Evolutionary conservation across 176 grass and related monocot species (phyloP), one percentile per base, ranked within the genome.

Genomic region (Elaeis guineensis): DNA sequence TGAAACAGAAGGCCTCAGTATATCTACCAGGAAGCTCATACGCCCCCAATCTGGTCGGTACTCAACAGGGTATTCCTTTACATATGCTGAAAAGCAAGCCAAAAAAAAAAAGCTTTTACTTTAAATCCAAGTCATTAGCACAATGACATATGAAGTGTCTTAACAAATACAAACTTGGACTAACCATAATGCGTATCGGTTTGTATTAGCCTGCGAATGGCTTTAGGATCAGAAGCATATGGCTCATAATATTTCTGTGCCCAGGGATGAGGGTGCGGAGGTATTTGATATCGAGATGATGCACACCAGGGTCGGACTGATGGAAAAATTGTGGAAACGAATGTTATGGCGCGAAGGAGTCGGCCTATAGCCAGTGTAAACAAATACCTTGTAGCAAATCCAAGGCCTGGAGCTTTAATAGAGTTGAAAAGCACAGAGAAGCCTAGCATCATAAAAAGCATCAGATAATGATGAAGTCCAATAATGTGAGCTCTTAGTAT

Each of bases 281-380:
- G 91, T 56, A 96, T 75, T 57, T 21, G 75, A 77, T 84, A 96
- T 66, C 91, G 75, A 61, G 64, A 61, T 25, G 49, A 39, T 60
- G 83, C 86, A 58, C 92, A 96, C 92, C 87, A 90, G 24, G 92
- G 87, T 52, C 92, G 82, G 23, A 75, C 30, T 0, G 92, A 90
- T 56, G 92, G 87, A 63, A 96, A 83, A 72, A 96, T 90, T 5
- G 87, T 90, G 64, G 83, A 73, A 75, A 88, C 60, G 52, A 96
- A 96, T 75, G 92, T 90, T 26, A 90, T 62, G 0, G 81, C 72
- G 22, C 92, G 74, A 61, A 96, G 83, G 51, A 88, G 64, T 63
- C 92, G 80, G 2, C 92, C 87, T 65, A 90, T 69, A 5, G 80
- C 87, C 86, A 96, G 87, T 17, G 75, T 90, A 75, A 96, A 96